A percentile compares a stretch with the other conserved stretches of the same genome.
These are phyloP conservation scores for Xylaria digitata DNA, from an alignment of 2,329 filamentous ascomycete genomes.

Conservation along the genomic window DNA sequence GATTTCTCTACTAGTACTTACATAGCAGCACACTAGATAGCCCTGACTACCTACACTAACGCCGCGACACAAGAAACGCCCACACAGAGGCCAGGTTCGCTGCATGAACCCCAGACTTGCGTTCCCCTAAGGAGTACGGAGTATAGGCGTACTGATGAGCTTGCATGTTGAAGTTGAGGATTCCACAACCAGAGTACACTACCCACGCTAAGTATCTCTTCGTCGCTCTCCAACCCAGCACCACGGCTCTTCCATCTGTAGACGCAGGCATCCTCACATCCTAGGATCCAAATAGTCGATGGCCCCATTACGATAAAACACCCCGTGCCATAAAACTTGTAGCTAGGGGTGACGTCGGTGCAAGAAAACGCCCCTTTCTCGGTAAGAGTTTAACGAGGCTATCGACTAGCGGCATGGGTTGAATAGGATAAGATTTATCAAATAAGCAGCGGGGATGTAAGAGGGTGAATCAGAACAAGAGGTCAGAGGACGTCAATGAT, in stretches of 20 bases:
- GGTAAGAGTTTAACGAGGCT: conserved; percentile 21
- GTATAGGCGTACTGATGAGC: conserved; percentile 25
- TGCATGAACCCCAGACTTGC: conserved; percentile 49
- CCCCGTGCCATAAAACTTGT: conserved; percentile 13
- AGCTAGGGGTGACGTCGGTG: conserved; percentile 3
- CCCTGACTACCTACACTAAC: conserved; percentile 10
- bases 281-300: conserved; percentile 21
- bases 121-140: conserved; percentile 32
- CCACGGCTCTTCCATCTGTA: conserved; percentile 18
- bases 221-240: conserved; percentile 19
- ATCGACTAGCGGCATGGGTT: conserved; percentile 16
- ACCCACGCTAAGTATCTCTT: conserved; percentile 12
- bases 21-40: too few species aligned
- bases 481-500: conserved; percentile 28
- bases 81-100: conserved; percentile 35
- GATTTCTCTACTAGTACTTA: conserved; percentile 11
- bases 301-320: conserved; percentile 21
- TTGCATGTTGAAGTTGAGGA: conserved; percentile 29
- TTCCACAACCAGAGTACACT: neutral
- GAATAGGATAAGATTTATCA: conserved; percentile 12
- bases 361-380: conserved; percentile 18
- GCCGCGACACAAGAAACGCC: conserved; percentile 40
- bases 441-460: conserved; percentile 26
- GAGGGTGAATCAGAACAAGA: conserved; percentile 27
- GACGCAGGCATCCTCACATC: conserved; percentile 11